Conservation (phyloP, 176 grass and related monocot genomes). For the Cocos nucifera region DNA sequence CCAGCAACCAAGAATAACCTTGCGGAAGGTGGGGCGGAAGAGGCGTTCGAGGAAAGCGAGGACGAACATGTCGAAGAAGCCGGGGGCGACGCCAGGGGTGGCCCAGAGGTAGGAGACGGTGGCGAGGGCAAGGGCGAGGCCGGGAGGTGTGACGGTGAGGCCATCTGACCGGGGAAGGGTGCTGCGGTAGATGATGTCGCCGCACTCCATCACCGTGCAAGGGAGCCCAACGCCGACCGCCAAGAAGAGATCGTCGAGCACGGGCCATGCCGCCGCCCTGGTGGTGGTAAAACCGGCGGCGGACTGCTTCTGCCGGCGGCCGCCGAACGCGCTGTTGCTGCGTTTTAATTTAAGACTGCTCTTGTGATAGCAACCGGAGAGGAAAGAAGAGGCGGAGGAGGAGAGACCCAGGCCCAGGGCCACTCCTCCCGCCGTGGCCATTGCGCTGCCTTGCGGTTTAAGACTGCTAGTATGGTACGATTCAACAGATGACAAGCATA, state of each 20-base stretch:
- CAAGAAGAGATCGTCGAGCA: constrained; percentile 54
- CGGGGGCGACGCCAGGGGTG: constrained; percentile 82
- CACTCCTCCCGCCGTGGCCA: constrained; percentile 6
- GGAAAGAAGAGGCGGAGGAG: constrained; percentile 11
- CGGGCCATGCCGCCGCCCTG: constrained; percentile 19
- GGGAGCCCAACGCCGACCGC: constrained; percentile 91
- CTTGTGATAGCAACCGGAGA: background rate
- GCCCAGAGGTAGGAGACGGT: constrained; percentile 80
- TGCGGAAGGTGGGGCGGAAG: constrained; percentile 72
- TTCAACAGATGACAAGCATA: too few species aligned
- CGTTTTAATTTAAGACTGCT: too few species aligned
- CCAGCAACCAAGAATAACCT: constrained; percentile 24
- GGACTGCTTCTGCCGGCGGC: too few species aligned
- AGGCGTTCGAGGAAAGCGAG: constrained; percentile 72
- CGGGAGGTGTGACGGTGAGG: constrained; percentile 66
- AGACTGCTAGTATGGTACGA: too few species aligned
- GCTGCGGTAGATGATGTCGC: constrained; percentile 97
- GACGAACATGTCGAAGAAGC: constrained; percentile 98
- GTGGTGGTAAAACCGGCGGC: constrained; percentile 3
- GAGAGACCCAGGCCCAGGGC: constrained; percentile 16
- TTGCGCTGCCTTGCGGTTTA: background rate
- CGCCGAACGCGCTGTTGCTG: too few species aligned
- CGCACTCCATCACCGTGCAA: constrained; percentile 96
- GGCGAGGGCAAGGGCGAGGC: constrained; percentile 47
- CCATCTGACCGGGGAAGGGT: constrained; percentile 73